Percentiles rank a stretch among this genome's conserved stretches.
phyloP scores from a whole-genome alignment of 148 eudicot species.

The Nepenthes mirabilis region DNA sequence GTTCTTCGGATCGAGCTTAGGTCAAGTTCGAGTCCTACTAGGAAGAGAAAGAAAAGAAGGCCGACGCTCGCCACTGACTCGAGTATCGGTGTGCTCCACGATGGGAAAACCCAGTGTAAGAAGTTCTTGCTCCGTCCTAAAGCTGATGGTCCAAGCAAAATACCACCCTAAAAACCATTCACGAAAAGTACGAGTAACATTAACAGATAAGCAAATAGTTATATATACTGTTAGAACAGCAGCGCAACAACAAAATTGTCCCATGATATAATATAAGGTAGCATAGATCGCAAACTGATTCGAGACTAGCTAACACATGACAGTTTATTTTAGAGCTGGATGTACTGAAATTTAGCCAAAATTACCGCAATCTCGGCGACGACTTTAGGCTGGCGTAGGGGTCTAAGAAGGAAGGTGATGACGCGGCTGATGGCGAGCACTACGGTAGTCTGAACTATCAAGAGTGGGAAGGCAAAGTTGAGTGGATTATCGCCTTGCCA shows the following conservation, averaged over 20 bases:
- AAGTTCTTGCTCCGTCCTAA: constrained; percentile 26
- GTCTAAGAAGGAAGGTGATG: constrained; percentile 17
- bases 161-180: constrained; percentile 26
- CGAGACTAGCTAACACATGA: too few relatives aligned
- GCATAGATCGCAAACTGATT: too few relatives aligned
- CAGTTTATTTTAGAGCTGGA: too few relatives aligned
- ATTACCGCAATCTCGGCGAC: constrained; percentile 26
- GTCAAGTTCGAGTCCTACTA: constrained; percentile 47
- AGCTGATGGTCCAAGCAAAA: constrained; percentile 49
- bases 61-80: constrained; percentile 45
- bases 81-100: constrained; percentile 25
- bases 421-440: constrained; percentile 12
- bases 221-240: too few relatives aligned
- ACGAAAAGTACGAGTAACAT: too few relatives aligned
- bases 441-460: constrained; percentile 15
- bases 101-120: constrained; percentile 25
- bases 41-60: constrained; percentile 40
- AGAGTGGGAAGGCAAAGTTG: constrained; percentile 17
- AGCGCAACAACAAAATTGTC: too few relatives aligned
- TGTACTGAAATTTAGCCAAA: neutral
- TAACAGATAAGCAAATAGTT: too few relatives aligned
- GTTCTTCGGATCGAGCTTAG: constrained; percentile 17
- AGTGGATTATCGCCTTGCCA: constrained; percentile 19
- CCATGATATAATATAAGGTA: too few relatives aligned
- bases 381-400: constrained; percentile 23